Percentiles rank a stretch among this genome's conserved stretches.
Conservation (phyloP, 768 basidiomycete species). For the Podaxis pistillaris region DNA sequence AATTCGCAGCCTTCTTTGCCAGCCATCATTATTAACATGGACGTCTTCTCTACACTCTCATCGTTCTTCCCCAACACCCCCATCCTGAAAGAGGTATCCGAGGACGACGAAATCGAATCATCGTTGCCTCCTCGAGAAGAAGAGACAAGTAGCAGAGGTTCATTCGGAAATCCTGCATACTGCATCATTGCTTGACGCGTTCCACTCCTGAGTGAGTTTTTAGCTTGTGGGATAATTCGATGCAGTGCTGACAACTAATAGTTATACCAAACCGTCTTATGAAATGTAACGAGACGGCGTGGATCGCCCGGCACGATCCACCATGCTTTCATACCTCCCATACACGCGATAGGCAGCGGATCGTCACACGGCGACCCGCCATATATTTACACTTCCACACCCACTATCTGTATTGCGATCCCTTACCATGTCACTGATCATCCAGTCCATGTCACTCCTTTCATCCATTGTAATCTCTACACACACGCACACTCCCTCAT, state of each 20-base stretch:
- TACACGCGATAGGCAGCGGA: background rate
- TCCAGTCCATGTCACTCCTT: background rate
- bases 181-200: slow-evolving; percentile 8
- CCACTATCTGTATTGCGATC: background rate
- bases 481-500: background rate
- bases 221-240: background rate
- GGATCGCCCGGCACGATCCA: background rate
- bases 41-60: slow-evolving; percentile 9
- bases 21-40: slow-evolving; percentile 2
- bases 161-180: background rate
- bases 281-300: background rate
- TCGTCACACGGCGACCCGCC: background rate
- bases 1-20: background rate
- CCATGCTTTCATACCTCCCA: background rate
- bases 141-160: background rate
- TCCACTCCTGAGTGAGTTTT: background rate
- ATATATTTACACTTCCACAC: background rate
- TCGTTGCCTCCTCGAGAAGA: background rate
- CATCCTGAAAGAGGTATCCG: background rate
- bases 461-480: background rate
- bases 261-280: background rate
- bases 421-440: background rate
- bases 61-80: background rate
- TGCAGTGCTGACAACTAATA: background rate
- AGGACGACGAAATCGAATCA: background rate